A percentile compares a stretch with the other conserved stretches of the same genome.
These are phyloP conservation scores for Rhizopus delemar DNA, from an alignment of 371 early-diverging fungal species.

Conservation along the genomic window DNA sequence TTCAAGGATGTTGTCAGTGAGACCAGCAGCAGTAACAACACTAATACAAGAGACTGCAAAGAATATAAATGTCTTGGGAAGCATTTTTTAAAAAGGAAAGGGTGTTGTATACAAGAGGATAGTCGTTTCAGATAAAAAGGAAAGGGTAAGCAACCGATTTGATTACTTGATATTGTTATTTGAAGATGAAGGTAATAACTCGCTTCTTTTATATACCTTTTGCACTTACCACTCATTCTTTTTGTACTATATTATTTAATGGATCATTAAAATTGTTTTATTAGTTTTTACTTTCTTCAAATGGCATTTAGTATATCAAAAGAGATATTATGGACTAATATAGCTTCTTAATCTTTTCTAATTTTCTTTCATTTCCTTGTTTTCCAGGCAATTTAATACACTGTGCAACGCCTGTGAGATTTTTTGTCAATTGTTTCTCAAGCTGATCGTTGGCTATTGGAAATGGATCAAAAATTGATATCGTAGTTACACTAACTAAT, in stretches of 20 bases:
- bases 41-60: slow-evolving; percentile 13
- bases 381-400: not conserved
- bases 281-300: not conserved
- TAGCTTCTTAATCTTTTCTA: not conserved
- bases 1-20: slow-evolving; percentile 8
- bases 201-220: not conserved
- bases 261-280: not conserved
- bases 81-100: slow-evolving; percentile 1
- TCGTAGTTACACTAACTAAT: no score
- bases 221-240: not conserved
- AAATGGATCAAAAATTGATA: no score
- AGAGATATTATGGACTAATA: slow-evolving; percentile 1
- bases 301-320: not conserved
- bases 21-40: slow-evolving; percentile 10
- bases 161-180: not conserved
- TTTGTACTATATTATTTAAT: not conserved
- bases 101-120: not conserved
- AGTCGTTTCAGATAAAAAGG: slow-evolving; percentile 1
- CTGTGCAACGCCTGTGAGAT: not conserved
- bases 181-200: not conserved
- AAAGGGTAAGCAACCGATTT: not conserved
- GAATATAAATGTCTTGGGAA: slow-evolving; percentile 11
- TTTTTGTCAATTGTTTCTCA: no score
- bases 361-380: not conserved
- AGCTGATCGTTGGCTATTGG: no score